These are phyloP conservation scores for Mycena capillaripes DNA, from an alignment of 768 basidiomycete species.

Conservation along the genomic window DNA sequence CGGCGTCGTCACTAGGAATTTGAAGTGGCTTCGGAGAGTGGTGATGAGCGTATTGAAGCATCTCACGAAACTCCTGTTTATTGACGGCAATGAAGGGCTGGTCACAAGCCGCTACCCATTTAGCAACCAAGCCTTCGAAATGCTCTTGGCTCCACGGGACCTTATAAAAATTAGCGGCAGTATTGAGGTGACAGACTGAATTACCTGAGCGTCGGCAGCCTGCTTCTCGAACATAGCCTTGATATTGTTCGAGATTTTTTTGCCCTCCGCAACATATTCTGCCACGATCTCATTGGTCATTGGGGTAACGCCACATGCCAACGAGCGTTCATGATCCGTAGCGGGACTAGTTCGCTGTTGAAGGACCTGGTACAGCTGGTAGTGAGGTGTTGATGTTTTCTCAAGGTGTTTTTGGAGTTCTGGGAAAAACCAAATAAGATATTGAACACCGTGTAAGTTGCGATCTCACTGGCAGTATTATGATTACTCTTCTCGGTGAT, in stretches of 20 bases:
- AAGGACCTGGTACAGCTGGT: background rate
- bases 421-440: background rate
- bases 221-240: constrained; percentile 19
- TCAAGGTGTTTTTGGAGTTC: constrained; percentile 9
- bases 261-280: background rate
- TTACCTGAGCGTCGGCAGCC: background rate
- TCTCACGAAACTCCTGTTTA: constrained; percentile 4
- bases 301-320: background rate
- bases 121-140: constrained; percentile 15
- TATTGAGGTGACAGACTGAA: background rate
- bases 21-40: constrained; percentile 5
- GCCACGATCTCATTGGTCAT: background rate
- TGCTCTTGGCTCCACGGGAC: constrained; percentile 21
- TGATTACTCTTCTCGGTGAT: background rate
- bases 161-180: background rate
- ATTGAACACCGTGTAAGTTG: no score
- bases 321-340: background rate
- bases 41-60: constrained; percentile 23
- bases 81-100: constrained; percentile 21
- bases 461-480: background rate
- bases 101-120: constrained; percentile 18
- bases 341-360: background rate
- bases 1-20: background rate
- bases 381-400: background rate
- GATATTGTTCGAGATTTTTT: background rate